phyloP scores from a whole-genome alignment of 2,329 filamentous ascomycete species.

The Phyllosticta ampelicida region DNA sequence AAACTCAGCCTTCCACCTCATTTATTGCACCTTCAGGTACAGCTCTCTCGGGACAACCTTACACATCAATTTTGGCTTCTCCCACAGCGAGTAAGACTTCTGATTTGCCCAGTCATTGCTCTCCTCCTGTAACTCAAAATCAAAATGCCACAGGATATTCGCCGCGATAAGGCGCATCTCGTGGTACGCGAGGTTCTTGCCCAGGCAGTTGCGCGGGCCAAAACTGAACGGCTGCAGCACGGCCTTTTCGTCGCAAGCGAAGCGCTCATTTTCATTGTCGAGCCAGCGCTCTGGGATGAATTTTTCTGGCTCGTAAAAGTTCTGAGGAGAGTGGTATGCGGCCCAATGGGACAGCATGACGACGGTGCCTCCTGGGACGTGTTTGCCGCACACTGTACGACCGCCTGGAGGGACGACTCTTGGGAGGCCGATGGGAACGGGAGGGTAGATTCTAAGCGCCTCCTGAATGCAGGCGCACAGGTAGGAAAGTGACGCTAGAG shows the following conservation, averaged over 20 bases:
- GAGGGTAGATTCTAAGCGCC: slow-evolving; percentile 32
- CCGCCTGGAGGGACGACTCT: slow-evolving; percentile 26
- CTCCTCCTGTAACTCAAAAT: slow-evolving; percentile 26
- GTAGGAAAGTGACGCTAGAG: slow-evolving; percentile 23
- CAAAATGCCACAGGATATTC: slow-evolving; percentile 29
- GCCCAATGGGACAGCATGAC: slow-evolving; percentile 10
- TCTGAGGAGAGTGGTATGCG: slow-evolving; percentile 11
- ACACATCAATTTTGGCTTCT: slow-evolving; percentile 24
- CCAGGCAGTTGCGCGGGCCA: slow-evolving; percentile 31
- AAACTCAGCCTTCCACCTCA: too few relatives aligned
- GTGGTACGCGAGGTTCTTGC: slow-evolving; percentile 28
- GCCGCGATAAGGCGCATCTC: slow-evolving; percentile 33
- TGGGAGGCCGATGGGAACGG: slow-evolving; percentile 26
- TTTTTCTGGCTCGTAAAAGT: slow-evolving; percentile 25
- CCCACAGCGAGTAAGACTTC: slow-evolving; percentile 27
- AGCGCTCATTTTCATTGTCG: slow-evolving; percentile 15
- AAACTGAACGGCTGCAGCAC: slow-evolving; percentile 36
- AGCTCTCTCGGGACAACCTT: slow-evolving; percentile 16
- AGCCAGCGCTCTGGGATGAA: slow-evolving; percentile 36
- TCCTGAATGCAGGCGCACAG: slow-evolving; percentile 33
- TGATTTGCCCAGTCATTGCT: slow-evolving; percentile 24
- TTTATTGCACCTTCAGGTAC: too few relatives aligned
- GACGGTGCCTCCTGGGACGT: slow-evolving; percentile 21
- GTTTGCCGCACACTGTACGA: slow-evolving; percentile 25
- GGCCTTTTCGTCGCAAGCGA: slow-evolving; percentile 19